phyloP scores from a whole-genome alignment of 164 flowering plant genomes.

The Nymphaea colorata region DNA sequence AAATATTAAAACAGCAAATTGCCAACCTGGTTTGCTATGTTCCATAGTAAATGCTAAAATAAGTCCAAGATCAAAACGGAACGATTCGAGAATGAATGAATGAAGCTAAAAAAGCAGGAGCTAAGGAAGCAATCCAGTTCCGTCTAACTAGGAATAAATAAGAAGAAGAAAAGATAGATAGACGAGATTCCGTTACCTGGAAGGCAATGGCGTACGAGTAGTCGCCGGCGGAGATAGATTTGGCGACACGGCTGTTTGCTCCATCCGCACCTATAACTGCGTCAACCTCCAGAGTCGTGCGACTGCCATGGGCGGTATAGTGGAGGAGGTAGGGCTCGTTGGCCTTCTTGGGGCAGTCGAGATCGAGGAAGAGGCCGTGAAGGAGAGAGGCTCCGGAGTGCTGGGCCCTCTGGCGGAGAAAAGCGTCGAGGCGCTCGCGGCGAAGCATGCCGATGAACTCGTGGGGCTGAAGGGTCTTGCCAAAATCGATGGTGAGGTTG shows the following conservation, averaged over 20 bases:
- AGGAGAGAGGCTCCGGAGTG: slow-evolving; percentile 45
- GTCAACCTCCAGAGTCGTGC: slow-evolving; percentile 35
- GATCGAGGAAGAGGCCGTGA: slow-evolving; percentile 39
- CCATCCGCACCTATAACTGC: slow-evolving; percentile 80
- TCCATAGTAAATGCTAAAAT: no score
- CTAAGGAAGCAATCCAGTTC: no score
- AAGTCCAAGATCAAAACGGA: no score
- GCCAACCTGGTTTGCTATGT: no score
- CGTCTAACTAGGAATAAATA: no score
- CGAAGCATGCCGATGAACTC: slow-evolving; percentile 76
- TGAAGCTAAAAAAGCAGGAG: no score
- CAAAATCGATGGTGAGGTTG: slow-evolving; percentile 62
- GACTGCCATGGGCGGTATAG: slow-evolving; percentile 17
- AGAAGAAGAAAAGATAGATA: not conserved
- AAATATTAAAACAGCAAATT: no score
- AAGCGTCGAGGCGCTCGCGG: slow-evolving; percentile 66
- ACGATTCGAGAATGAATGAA: no score
- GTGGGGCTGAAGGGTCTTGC: slow-evolving; percentile 42
- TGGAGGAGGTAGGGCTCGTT: slow-evolving; percentile 37
- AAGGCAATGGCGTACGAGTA: slow-evolving; percentile 74
- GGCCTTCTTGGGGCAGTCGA: slow-evolving; percentile 30
- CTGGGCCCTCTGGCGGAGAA: slow-evolving; percentile 56
- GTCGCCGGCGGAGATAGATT: slow-evolving; percentile 49
- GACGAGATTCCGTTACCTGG: not conserved
- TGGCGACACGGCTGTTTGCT: slow-evolving; percentile 64